These are phyloP conservation scores for Neurospora hispaniola DNA, from an alignment of 495 filamentous ascomycete genomes.

Conservation along the genomic window DNA sequence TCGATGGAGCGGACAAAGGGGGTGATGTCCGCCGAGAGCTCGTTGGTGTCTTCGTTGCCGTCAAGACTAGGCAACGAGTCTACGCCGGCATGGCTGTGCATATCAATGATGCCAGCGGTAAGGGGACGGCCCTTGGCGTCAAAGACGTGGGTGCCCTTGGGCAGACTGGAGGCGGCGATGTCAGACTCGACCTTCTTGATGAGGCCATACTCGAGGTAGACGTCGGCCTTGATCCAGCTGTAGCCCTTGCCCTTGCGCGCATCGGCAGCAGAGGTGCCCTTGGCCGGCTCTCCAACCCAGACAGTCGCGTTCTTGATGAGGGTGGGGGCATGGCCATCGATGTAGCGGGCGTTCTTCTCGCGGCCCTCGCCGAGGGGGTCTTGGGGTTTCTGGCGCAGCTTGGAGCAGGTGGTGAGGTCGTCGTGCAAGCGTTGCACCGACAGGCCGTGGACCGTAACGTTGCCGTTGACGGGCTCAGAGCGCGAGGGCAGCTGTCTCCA, in stretches of 20 bases:
- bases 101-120: constrained; percentile 55
- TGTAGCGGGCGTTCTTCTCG: constrained; percentile 36
- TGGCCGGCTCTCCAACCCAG: constrained; percentile 41
- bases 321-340: constrained; percentile 35
- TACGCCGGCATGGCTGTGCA: constrained; percentile 53
- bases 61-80: constrained; percentile 29
- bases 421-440: constrained; percentile 30
- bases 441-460: constrained; percentile 15
- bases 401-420: constrained; percentile 28
- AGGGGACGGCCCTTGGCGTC: constrained; percentile 47
- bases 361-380: constrained; percentile 36
- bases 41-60: constrained; percentile 41
- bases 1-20: constrained; percentile 52
- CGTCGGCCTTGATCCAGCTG: constrained; percentile 32
- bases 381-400: constrained; percentile 29
- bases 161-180: constrained; percentile 22
- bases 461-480: neutral
- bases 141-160: constrained; percentile 31
- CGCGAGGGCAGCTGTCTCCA: constrained; percentile 32
- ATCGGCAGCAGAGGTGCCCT: constrained; percentile 30
- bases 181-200: constrained; percentile 30
- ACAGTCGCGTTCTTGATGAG: constrained; percentile 42
- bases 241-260: constrained; percentile 38
- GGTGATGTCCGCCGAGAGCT: constrained; percentile 40
- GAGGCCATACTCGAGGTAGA: constrained; percentile 39